Percentiles rank a stretch among this genome's conserved stretches.
These are phyloP conservation scores for Diaporthe helianthi DNA, from an alignment of 2,329 filamentous ascomycete species.

Conservation along the genomic window DNA sequence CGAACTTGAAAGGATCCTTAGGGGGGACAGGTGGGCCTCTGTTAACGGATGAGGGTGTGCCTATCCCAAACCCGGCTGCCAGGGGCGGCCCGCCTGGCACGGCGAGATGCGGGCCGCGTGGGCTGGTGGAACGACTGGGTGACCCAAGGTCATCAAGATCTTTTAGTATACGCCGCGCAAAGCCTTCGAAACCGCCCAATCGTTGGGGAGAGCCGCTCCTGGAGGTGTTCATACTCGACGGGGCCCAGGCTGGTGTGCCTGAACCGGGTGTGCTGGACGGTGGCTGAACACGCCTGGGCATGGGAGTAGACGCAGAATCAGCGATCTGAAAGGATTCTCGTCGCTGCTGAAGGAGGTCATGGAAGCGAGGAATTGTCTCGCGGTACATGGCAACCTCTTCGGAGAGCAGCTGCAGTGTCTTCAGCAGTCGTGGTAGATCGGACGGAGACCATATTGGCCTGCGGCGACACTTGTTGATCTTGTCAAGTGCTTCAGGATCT, in stretches of 20 bases:
- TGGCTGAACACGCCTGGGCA: constrained; percentile 37
- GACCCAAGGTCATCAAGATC: constrained; percentile 67
- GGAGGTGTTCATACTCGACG: constrained; percentile 52
- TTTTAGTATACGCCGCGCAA: constrained; percentile 68
- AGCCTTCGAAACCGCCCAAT: constrained; percentile 63
- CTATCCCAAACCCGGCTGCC: constrained; percentile 39
- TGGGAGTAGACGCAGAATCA: constrained; percentile 50
- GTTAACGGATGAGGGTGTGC: constrained; percentile 44
- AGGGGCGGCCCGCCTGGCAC: constrained; percentile 28
- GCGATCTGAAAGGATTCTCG: constrained; percentile 70
- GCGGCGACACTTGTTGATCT: constrained; percentile 59
- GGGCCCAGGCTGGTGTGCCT: constrained; percentile 45
- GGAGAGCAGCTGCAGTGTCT: constrained; percentile 64
- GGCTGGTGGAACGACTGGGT: constrained; percentile 57
- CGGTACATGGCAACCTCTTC: constrained; percentile 70
- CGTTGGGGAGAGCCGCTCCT: constrained; percentile 60
- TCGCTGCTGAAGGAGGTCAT: constrained; percentile 71
- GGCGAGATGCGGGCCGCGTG: constrained; percentile 57
- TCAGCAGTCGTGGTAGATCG: constrained; percentile 61
- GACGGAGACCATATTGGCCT: constrained; percentile 60
- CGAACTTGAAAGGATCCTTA: constrained; percentile 51
- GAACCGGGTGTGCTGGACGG: constrained; percentile 38
- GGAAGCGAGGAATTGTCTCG: constrained; percentile 72
- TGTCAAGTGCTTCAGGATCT: constrained; percentile 51
- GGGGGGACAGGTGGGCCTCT: constrained; percentile 48